Conservation (phyloP, 805 yeast genomes). For the Ogataea polymorpha region DNA sequence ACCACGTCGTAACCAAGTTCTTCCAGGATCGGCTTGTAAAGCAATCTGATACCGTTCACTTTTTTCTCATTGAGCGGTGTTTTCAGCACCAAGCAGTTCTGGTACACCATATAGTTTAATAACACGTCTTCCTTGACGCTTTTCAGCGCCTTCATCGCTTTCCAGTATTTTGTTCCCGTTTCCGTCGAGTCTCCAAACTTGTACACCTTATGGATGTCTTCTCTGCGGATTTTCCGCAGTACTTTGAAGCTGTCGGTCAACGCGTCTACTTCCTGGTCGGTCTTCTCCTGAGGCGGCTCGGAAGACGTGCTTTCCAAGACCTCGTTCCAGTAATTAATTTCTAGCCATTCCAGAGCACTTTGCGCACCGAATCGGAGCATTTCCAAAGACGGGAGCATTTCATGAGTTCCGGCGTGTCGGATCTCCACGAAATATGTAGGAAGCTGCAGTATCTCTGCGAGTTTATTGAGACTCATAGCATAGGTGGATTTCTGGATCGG, state of each 20-base stretch:
- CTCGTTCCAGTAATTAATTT: slow-evolving; percentile 66
- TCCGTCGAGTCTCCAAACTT: slow-evolving; percentile 44
- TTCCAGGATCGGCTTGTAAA: slow-evolving; percentile 31
- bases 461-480: slow-evolving; percentile 73
- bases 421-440: slow-evolving; percentile 86
- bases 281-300: slow-evolving; percentile 24
- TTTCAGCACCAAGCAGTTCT: slow-evolving; percentile 33
- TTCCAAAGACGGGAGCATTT: slow-evolving; percentile 66
- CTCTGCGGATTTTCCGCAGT: slow-evolving; percentile 49
- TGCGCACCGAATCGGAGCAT: slow-evolving; percentile 58
- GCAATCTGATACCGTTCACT: slow-evolving; percentile 25
- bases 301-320: slow-evolving; percentile 22
- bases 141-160: slow-evolving; percentile 29
- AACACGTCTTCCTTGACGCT: slow-evolving; percentile 17
- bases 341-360: slow-evolving; percentile 74
- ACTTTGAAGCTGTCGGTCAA: slow-evolving; percentile 40
- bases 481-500: slow-evolving; percentile 75
- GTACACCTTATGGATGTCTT: slow-evolving; percentile 37
- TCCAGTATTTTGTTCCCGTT: slow-evolving; percentile 43
- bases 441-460: slow-evolving; percentile 66
- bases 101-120: slow-evolving; percentile 27
- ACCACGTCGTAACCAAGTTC: slow-evolving; percentile 20
- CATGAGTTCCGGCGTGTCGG: slow-evolving; percentile 91
- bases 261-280: slow-evolving; percentile 7
- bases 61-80: slow-evolving; percentile 25